Conservation (phyloP, 257 asterid species). For the Solanum ossicruentum region DNA sequence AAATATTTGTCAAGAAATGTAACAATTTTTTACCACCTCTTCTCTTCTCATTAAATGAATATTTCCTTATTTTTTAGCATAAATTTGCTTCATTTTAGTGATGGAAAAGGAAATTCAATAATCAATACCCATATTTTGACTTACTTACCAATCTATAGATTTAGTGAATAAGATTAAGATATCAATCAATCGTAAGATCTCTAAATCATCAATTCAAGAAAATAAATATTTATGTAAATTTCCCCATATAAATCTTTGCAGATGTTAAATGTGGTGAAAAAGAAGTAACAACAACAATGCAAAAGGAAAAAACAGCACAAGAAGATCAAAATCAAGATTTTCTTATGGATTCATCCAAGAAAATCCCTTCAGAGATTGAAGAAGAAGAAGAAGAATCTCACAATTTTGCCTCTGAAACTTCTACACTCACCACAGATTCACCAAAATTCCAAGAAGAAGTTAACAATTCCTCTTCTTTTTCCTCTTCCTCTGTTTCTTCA, state of each 20-base stretch:
- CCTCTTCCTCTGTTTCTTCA: not conserved
- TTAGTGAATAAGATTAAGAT: not conserved
- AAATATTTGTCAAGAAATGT: not conserved
- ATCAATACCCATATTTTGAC: not conserved
- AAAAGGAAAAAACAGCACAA: constrained; percentile 14
- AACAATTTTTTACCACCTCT: not conserved
- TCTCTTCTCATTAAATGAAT: not conserved
- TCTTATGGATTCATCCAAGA: constrained; percentile 17
- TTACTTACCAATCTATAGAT: not conserved
- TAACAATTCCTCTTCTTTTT: constrained; percentile 3
- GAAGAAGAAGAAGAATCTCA: constrained; percentile 29
- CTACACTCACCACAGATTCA: constrained; percentile 48
- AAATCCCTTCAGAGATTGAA: constrained; percentile 44
- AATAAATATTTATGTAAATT: not conserved
- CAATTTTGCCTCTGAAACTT: constrained; percentile 10
- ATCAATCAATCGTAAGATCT: not conserved
- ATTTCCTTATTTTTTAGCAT: not conserved
- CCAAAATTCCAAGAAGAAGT: constrained; percentile 19
- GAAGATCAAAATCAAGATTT: constrained; percentile 22
- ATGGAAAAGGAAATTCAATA: not conserved
- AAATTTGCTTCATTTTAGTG: not conserved
- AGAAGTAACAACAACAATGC: constrained; percentile 5
- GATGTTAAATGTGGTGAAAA: constrained; percentile 8
- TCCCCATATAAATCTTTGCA: not conserved
- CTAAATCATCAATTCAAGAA: not conserved